phyloP scores from a whole-genome alignment of 768 basidiomycete genomes.

The Tulasnella sp. region DNA sequence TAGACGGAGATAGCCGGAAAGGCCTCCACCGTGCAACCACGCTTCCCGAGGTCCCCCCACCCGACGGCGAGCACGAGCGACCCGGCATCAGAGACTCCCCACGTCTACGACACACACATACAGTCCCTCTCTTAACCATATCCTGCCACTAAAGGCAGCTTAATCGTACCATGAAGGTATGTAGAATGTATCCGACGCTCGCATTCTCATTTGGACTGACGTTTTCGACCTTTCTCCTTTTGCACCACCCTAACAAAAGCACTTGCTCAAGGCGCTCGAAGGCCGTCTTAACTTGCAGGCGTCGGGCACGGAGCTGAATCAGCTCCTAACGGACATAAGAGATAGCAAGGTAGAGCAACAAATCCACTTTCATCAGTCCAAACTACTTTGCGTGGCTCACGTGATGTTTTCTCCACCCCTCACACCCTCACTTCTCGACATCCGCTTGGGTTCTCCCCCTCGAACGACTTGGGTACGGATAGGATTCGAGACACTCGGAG shows the following conservation, averaged over 20 bases:
- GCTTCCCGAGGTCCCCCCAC: not conserved
- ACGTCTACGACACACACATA: conserved; percentile 7
- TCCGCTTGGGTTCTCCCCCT: not conserved
- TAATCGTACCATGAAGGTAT: not conserved
- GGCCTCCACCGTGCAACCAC: not conserved
- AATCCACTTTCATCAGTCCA: not conserved
- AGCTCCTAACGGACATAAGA: conserved; percentile 77
- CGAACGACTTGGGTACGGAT: conserved; percentile 6
- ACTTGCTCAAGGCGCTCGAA: conserved; percentile 82
- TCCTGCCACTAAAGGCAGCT: not conserved
- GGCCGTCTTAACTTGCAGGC: conserved; percentile 56
- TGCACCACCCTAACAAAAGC: conserved; percentile 39
- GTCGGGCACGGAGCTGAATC: conserved; percentile 65
- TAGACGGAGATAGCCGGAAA: not conserved
- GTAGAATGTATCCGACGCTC: not conserved
- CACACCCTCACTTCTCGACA: conserved; percentile 1
- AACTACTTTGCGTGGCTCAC: conserved; percentile 33
- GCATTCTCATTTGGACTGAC: conserved; percentile 8
- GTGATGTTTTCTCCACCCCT: conserved; percentile 21
- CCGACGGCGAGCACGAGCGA: conserved; percentile 1
- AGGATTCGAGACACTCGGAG: conserved; percentile 68
- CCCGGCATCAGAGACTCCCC: not conserved
- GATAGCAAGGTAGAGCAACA: conserved; percentile 58
- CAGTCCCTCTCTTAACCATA: not conserved
- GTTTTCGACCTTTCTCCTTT: not conserved